Base-by-base conservation (phyloP, 768 basidiomycete species). In the Tephrocybe sp. region DNA sequence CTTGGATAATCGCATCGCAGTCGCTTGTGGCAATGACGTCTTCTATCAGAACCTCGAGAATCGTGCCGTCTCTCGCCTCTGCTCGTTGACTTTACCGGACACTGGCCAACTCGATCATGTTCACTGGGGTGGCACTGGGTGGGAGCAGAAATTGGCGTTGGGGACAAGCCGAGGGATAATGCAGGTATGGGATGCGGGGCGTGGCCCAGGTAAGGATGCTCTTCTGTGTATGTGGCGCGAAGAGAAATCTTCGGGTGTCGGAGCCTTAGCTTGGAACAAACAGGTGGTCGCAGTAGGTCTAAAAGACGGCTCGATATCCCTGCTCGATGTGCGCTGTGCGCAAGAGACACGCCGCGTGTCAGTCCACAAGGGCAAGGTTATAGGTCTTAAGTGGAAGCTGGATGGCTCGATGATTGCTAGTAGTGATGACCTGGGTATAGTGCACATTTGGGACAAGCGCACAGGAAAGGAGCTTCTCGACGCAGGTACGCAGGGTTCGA, bases 401-500 rank as follows among this genome's bases (percentile, higher is more conserved):
- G 88, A 89, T 55, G 87, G 89, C 0, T 80, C 81, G 54, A 76
- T 88, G 45, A 73, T 97, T 14, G 94, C 94, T 0, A 90, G 86
- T 40, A 88, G 90, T 1, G 94, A 93, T 8, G 85, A 88, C 58
- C 84, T 88, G 62, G 94, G 95, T 53, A 85, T 86, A 34, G 89
- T 95, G 25, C 85, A 89, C 60, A 82, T 93, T 32, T 93, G 90
- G 90, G 90, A 93, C 51, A 81, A 79, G 46, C 79, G 34, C 59
- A 72, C 37, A 65, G 68, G 45, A 59, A 66, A 69, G 68, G 48
- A 62, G 17, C 51, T 68, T 14, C 51, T 63, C 15, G 62, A 63
- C 12, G 58, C 56, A 30, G 62, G 61, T 26, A 61, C 82, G 1
- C 83, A 84, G 56, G 85, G 84, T 75, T 79, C 80, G 30, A 88